A percentile compares a stretch with the other conserved stretches of the same genome.
phyloP scores from a whole-genome alignment of 306 rosid genomes.

The Heteromeles arbutifolia region DNA sequence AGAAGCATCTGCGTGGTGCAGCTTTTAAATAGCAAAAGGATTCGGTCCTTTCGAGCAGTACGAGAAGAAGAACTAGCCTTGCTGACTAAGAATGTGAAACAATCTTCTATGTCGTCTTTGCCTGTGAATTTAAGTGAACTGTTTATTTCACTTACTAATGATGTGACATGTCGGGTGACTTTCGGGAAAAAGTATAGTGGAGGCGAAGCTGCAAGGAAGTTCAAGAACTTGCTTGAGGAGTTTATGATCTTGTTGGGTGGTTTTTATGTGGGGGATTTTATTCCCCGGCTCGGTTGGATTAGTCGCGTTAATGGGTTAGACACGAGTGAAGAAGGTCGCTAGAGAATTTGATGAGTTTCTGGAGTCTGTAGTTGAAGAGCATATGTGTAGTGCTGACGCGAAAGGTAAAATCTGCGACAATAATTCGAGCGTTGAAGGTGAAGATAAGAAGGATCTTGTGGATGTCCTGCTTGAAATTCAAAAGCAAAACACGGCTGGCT shows the following conservation, averaged over 20 bases:
- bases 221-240: slow-evolving; percentile 20
- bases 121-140: slow-evolving; percentile 34
- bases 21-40: slow-evolving; percentile 27
- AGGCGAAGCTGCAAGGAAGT: slow-evolving; percentile 17
- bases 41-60: slow-evolving; percentile 12
- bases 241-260: slow-evolving; percentile 28
- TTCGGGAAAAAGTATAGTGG: slow-evolving; percentile 43
- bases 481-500: slow-evolving; percentile 23
- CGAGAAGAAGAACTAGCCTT: slow-evolving; percentile 25
- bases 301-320: slow-evolving; percentile 26
- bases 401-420: not conserved
- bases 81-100: slow-evolving; percentile 18
- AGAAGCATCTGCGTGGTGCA: slow-evolving; percentile 18
- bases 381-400: not conserved
- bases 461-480: slow-evolving; percentile 43
- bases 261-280: slow-evolving; percentile 33
- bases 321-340: slow-evolving; percentile 28
- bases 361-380: slow-evolving; percentile 44
- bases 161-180: slow-evolving; percentile 39
- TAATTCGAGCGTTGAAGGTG: not conserved
- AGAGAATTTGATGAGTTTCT: slow-evolving; percentile 36
- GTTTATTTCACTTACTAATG: slow-evolving; percentile 16
- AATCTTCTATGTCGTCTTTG: not conserved
- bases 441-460: slow-evolving; percentile 30
- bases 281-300: slow-evolving; percentile 56